These are phyloP conservation scores for Annulohypoxylon truncatum DNA, from an alignment of 2,329 filamentous ascomycete species.

Conservation along the genomic window DNA sequence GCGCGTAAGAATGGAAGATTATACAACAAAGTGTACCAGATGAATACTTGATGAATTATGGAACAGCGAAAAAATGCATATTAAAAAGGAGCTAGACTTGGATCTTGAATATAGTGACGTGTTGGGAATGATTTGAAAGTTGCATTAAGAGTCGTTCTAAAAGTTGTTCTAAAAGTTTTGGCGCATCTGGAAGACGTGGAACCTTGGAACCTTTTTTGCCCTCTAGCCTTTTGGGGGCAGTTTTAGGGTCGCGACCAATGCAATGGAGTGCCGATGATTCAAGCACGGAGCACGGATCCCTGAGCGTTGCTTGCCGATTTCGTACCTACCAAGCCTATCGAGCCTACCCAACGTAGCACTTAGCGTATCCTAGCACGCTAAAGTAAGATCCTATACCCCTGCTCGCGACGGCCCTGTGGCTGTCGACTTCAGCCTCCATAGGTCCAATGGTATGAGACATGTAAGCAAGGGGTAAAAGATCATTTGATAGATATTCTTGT, in stretches of 20 bases:
- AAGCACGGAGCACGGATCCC: slow-evolving; percentile 20
- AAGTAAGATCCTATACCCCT: slow-evolving; percentile 22
- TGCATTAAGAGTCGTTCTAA: slow-evolving; percentile 5
- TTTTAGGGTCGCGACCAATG: slow-evolving; percentile 18
- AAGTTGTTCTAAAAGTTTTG: slow-evolving; percentile 12
- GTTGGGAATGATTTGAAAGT: slow-evolving; percentile 17
- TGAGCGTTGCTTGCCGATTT: slow-evolving; percentile 27
- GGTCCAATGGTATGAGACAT: no score
- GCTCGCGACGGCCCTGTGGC: slow-evolving; percentile 17
- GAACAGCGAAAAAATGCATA: slow-evolving; percentile 29
- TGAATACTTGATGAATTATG: slow-evolving; percentile 30
- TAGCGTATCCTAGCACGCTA: slow-evolving; percentile 29
- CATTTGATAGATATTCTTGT: not conserved
- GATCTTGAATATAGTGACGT: slow-evolving; percentile 28
- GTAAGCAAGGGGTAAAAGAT: not conserved
- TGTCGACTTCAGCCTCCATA: slow-evolving; percentile 31
- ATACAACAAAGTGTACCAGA: slow-evolving; percentile 20
- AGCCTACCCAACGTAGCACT: slow-evolving; percentile 25
- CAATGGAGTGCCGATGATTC: slow-evolving; percentile 15
- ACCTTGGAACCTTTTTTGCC: slow-evolving; percentile 8
- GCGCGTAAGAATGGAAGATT: slow-evolving; percentile 5
- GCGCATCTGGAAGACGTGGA: slow-evolving; percentile 41
- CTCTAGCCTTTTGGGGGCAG: not conserved
- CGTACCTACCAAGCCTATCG: slow-evolving; percentile 11
- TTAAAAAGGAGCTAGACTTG: slow-evolving; percentile 12